These are phyloP conservation scores for Gynostemma pentaphyllum DNA, from an alignment of 306 rosid genomes.

Conservation along the genomic window DNA sequence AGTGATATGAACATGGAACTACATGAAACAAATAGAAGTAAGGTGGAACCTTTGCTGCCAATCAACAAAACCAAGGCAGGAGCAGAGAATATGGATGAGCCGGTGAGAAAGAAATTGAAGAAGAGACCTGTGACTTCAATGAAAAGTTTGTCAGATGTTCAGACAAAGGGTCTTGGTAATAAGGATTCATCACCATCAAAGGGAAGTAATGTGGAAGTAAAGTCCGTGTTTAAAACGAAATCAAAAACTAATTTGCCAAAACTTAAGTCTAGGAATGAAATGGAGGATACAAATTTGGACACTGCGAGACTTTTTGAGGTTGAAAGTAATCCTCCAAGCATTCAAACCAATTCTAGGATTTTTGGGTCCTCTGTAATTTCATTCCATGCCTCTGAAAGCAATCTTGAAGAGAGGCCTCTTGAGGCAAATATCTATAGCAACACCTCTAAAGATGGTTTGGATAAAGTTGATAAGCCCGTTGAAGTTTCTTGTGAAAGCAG, in stretches of 20 bases:
- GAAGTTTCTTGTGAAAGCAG: background rate
- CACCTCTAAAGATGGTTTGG: slow-evolving; percentile 1
- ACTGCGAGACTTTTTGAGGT: background rate
- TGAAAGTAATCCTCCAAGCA: slow-evolving; percentile 5
- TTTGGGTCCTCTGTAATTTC: background rate
- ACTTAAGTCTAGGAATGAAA: background rate
- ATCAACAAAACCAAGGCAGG: slow-evolving; percentile 20
- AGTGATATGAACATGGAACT: background rate
- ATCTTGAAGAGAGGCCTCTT: slow-evolving; percentile 3
- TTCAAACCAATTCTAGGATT: background rate
- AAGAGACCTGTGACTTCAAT: slow-evolving; percentile 26
- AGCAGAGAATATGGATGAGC: slow-evolving; percentile 21
- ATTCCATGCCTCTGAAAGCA: background rate
- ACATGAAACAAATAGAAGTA: slow-evolving; percentile 8
- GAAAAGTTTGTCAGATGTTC: slow-evolving; percentile 20
- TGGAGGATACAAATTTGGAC: background rate
- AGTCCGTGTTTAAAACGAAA: background rate
- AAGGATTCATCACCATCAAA: slow-evolving; percentile 11
- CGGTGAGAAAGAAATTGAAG: slow-evolving; percentile 32
- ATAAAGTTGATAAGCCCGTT: background rate
- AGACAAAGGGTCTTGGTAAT: slow-evolving; percentile 21
- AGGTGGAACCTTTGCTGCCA: slow-evolving; percentile 22
- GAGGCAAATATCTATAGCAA: slow-evolving; percentile 9
- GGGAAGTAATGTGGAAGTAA: background rate
- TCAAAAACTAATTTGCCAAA: background rate